Conservation (phyloP, 1,139 yeast species). For the Protomyces gravidus region DNA sequence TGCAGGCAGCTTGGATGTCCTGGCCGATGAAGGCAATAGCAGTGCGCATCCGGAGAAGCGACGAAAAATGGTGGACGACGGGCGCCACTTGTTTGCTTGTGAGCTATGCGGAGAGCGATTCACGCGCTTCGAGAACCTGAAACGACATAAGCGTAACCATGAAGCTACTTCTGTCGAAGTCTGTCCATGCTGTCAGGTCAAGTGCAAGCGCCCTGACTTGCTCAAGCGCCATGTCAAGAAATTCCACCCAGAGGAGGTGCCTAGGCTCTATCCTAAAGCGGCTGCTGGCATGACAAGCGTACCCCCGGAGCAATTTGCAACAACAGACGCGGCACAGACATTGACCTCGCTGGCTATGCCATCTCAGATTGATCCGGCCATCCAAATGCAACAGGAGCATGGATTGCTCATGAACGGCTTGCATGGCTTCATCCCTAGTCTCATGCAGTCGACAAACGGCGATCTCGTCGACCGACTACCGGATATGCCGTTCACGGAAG, state of each 20-base stretch:
- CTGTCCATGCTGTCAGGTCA: constrained; percentile 19
- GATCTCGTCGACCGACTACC: not conserved
- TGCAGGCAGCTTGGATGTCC: not conserved
- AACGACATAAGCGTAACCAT: constrained; percentile 21
- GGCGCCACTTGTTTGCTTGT: constrained; percentile 18
- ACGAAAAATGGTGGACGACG: constrained; percentile 5
- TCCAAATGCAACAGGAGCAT: not conserved
- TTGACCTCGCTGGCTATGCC: constrained; percentile 25
- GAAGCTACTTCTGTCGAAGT: constrained; percentile 26
- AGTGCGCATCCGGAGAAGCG: not conserved
- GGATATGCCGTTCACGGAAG: not conserved
- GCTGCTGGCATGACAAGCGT: not conserved
- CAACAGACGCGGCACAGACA: constrained; percentile 25
- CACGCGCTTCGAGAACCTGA: constrained; percentile 25
- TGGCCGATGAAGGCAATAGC: not conserved
- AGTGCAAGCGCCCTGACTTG: constrained; percentile 22
- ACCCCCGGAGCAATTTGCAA: constrained; percentile 9
- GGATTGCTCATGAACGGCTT: not conserved
- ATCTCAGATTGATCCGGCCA: not conserved
- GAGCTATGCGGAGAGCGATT: constrained; percentile 25
- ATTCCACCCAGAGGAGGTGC: constrained; percentile 19
- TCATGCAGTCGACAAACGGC: not conserved
- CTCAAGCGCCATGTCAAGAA: constrained; percentile 25
- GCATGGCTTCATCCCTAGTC: not conserved
- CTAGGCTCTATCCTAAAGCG: constrained; percentile 4